Evolutionary conservation across 805 yeast genomes (phyloP).

Genomic region (Wickerhamomyces chambardii): DNA sequence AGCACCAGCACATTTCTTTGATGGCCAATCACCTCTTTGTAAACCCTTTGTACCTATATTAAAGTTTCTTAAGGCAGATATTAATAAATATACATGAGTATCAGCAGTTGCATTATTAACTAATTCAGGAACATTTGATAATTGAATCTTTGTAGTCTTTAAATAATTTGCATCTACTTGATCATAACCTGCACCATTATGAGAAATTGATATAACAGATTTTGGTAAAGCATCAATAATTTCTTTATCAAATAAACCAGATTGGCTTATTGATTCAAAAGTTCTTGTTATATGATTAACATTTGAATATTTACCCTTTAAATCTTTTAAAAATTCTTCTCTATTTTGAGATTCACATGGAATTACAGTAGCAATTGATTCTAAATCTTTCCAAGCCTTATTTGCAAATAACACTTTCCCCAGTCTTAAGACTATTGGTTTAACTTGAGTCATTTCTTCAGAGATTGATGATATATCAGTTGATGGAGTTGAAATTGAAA

Average conservation of each 20-base stretch:
- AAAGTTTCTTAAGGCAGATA: slow-evolving; percentile 62
- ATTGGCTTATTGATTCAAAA: slow-evolving; percentile 36
- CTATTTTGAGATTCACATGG: slow-evolving; percentile 30
- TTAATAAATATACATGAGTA: slow-evolving; percentile 52
- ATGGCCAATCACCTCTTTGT: slow-evolving; percentile 55
- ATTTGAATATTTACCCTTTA: slow-evolving; percentile 20
- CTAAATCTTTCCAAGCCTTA: slow-evolving; percentile 54
- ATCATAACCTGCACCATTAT: slow-evolving; percentile 73
- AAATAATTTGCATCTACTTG: slow-evolving; percentile 54
- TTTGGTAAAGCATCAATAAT: slow-evolving; percentile 44
- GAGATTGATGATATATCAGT: no score
- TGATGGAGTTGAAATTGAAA: neutral
- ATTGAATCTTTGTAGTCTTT: slow-evolving; percentile 42
- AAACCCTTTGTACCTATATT: slow-evolving; percentile 47
- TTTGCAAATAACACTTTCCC: slow-evolving; percentile 55
- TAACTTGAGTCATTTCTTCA: slow-evolving; percentile 10
- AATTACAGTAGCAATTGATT: slow-evolving; percentile 35
- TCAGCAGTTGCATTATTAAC: slow-evolving; percentile 70
- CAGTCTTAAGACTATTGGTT: slow-evolving; percentile 57
- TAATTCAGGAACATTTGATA: slow-evolving; percentile 58
- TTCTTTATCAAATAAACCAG: slow-evolving; percentile 63
- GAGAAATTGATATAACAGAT: slow-evolving; percentile 43
- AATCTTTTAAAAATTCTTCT: slow-evolving; percentile 24
- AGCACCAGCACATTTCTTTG: slow-evolving; percentile 46
- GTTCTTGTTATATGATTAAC: slow-evolving; percentile 39